Base-by-base conservation (phyloP, 768 basidiomycete species). In the Hydnomerulius pinastri region DNA sequence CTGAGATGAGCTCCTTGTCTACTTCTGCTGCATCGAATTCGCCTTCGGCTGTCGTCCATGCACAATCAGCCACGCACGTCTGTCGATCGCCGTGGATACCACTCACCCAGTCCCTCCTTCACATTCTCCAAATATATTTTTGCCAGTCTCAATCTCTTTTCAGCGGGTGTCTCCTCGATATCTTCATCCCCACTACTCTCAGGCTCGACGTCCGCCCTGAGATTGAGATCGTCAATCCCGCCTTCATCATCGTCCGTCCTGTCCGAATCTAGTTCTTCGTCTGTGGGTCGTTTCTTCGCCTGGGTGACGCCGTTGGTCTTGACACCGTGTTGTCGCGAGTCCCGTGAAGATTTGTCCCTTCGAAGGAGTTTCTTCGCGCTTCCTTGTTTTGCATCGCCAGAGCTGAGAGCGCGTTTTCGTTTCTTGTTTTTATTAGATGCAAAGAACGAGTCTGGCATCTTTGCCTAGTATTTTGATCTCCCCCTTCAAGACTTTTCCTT, bases 21-120 rank as follows among this genome's bases (percentile, higher is more conserved):
- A 98, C 85, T 59, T 98, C 95, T 1, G 91, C 94, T 4, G 97
- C 97, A 65, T 99, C 96, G 55, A 85, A 94, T 54, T 93, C 93
- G 28, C 89, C 91, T 21, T 94, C 94, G 51, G 85, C 92, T 60
- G 23, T 20, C 23, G n/a, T n/a, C n/a, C n/a, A n/a, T n/a, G n/a
- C n/a, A n/a, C n/a, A n/a, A n/a, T n/a, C n/a, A n/a, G n/a, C n/a
- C n/a, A n/a, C n/a, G n/a, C n/a, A n/a, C n/a, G n/a, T n/a, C n/a
- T n/a, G n/a, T n/a, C n/a, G n/a, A n/a, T n/a, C n/a, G 3, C 35
- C 28, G 46, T 4, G 24, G 44, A 43, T 32, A 17, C 43, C 45
- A 74, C 82, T 67, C 59, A 82, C 86, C 75, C 24, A 95, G 68
- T 30, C 79, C 82, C 51, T 86, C 82, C 67, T 90, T 90, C 12